These are phyloP conservation scores for Tagetes erecta DNA, from an alignment of 129 eudicot species.

Conservation along the genomic window DNA sequence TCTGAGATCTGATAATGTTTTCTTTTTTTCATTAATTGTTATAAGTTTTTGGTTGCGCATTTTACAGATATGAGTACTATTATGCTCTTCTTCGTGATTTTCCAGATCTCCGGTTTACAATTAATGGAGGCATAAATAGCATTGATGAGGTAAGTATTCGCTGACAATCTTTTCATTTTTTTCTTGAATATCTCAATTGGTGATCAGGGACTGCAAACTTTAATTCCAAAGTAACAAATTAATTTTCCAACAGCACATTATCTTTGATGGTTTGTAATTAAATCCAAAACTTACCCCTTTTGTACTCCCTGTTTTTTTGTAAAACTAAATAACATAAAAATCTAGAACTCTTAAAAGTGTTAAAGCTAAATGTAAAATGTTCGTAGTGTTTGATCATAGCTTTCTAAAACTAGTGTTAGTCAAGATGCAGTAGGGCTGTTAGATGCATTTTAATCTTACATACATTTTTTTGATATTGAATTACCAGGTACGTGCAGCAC, in stretches of 20 bases:
- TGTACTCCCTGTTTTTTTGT: neutral
- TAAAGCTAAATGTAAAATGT: neutral
- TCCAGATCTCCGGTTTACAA: constrained; percentile 87
- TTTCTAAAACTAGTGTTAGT: constrained; percentile 3
- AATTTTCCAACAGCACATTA: neutral
- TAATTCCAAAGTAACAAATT: neutral
- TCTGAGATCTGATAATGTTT: neutral
- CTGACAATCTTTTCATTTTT: neutral
- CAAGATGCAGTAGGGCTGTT: neutral
- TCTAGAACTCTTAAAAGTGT: neutral
- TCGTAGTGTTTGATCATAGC: neutral
- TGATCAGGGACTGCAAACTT: neutral
- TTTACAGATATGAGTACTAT: constrained; percentile 80
- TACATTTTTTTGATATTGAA: constrained; percentile 14
- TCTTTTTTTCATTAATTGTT: neutral
- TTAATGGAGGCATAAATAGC: constrained; percentile 87
- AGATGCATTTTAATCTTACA: constrained; percentile 13
- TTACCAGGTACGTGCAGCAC: constrained; percentile 76
- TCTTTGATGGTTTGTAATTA: neutral
- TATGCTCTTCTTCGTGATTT: constrained; percentile 94
- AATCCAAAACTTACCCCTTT: neutral
- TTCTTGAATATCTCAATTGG: neutral
- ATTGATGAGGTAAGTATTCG: constrained; percentile 64
- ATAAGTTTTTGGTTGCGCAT: constrained; percentile 8
- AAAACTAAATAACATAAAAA: neutral